Percentiles rank a stretch among this genome's conserved stretches.
Conservation (phyloP, 768 basidiomycete genomes). For the Cystoderma amianthinum region DNA sequence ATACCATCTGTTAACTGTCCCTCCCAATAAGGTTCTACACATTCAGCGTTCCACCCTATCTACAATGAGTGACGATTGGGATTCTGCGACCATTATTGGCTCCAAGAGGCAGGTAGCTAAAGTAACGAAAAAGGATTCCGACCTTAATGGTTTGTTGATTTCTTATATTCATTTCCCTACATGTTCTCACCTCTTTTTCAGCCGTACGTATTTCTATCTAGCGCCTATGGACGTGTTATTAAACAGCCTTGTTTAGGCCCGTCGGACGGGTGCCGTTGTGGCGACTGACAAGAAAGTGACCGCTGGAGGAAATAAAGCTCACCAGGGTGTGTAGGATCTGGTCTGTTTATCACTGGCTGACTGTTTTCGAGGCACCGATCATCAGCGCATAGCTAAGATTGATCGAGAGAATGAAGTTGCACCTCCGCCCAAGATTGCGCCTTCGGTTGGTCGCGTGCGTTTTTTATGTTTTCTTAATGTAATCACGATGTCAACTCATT, state of each 20-base stretch:
- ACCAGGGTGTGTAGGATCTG: conserved; percentile 45
- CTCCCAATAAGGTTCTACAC: conserved; percentile 2
- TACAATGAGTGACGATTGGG: conserved; percentile 63
- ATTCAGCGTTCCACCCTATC: conserved; percentile 1
- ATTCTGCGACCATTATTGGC: conserved; percentile 68
- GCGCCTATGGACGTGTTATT: conserved; percentile 3
- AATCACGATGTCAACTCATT: conserved; percentile 7
- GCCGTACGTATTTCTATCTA: conserved; percentile 39
- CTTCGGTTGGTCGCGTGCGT: conserved; percentile 67
- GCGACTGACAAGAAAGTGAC: conserved; percentile 78
- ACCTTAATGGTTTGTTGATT: conserved; percentile 45
- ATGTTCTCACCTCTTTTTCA: conserved; percentile 18
- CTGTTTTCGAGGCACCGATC: conserved; percentile 66
- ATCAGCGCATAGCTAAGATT: conserved; percentile 89
- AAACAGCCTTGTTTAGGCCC: conserved; percentile 41
- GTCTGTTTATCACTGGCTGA: neutral
- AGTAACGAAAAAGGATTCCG: conserved; percentile 53
- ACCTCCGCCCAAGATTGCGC: conserved; percentile 75
- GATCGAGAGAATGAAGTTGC: conserved; percentile 95
- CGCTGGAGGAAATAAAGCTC: conserved; percentile 69
- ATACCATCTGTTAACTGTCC: too few species aligned
- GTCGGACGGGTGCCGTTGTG: conserved; percentile 69
- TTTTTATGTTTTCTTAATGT: conserved; percentile 4
- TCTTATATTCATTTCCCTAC: conserved; percentile 1
- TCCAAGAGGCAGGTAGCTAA: conserved; percentile 53